phyloP scores from a whole-genome alignment of 805 yeast species.

The Saccharomycopsis synnaedendra region DNA sequence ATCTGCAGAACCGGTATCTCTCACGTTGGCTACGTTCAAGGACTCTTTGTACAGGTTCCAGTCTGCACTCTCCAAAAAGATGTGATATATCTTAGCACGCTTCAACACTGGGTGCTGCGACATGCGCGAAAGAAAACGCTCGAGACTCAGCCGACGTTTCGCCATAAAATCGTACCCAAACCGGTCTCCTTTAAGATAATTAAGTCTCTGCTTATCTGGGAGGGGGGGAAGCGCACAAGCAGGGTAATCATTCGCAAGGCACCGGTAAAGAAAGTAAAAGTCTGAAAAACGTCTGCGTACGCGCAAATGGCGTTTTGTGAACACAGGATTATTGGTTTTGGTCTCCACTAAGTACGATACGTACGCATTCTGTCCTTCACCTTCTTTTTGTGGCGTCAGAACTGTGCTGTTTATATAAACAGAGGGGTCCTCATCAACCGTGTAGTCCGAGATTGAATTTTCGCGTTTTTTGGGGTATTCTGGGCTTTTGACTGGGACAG shows the following conservation, averaged over 20 bases:
- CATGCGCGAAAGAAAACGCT: constrained; percentile 63
- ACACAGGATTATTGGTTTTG: constrained; percentile 48
- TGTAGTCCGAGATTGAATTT: not conserved
- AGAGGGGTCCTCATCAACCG: constrained; percentile 5
- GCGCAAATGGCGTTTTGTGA: constrained; percentile 31
- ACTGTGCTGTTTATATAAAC: constrained; percentile 32
- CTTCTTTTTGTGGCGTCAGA: constrained; percentile 53
- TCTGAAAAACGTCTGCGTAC: constrained; percentile 82
- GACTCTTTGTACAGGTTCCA: constrained; percentile 62
- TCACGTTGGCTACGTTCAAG: constrained; percentile 25
- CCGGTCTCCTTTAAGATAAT: constrained; percentile 88
- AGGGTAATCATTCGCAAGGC: constrained; percentile 68
- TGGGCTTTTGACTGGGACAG: too few relatives aligned
- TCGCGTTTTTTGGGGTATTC: not conserved
- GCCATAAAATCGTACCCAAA: constrained; percentile 76
- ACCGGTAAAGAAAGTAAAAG: constrained; percentile 66
- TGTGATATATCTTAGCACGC: constrained; percentile 56
- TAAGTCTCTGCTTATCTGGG: constrained; percentile 85
- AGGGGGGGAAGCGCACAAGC: constrained; percentile 84
- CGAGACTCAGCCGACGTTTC: constrained; percentile 70
- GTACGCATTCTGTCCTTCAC: constrained; percentile 67
- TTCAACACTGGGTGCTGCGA: constrained; percentile 64
- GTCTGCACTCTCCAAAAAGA: constrained; percentile 61
- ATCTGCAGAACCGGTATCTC: constrained; percentile 18
- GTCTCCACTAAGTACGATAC: constrained; percentile 64